phyloP scores from a whole-genome alignment of 202 grass and related monocot species.

The Bolboschoenoplectus hybrid region DNA sequence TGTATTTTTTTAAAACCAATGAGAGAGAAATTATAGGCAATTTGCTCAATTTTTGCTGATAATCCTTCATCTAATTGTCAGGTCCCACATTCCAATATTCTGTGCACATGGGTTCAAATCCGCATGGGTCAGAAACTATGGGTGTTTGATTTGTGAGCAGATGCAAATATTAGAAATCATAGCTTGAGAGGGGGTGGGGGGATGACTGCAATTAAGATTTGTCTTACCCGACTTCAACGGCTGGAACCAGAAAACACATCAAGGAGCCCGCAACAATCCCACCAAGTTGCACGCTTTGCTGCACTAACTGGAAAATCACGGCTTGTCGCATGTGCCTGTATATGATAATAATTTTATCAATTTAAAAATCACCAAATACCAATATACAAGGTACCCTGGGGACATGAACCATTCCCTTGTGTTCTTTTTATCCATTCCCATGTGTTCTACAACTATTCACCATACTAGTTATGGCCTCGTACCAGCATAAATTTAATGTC shows the following conservation, averaged over 20 bases:
- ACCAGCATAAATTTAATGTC: background rate
- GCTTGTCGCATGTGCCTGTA: conserved; percentile 40
- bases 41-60: background rate
- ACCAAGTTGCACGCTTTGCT: conserved; percentile 55
- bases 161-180: conserved; percentile 4
- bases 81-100: background rate
- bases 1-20: background rate
- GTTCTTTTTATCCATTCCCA: no score
- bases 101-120: background rate
- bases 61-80: background rate
- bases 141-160: conserved; percentile 9
- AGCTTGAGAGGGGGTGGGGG: background rate
- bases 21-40: background rate
- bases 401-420: background rate
- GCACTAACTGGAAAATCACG: conserved; percentile 44
- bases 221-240: conserved; percentile 61
- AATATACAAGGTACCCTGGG: background rate
- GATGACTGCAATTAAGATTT: conserved; percentile 17
- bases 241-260: conserved; percentile 60
- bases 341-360: conserved; percentile 42
- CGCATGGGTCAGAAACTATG: background rate
- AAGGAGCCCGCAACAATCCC: conserved; percentile 76
- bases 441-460: background rate
- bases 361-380: conserved; percentile 14
- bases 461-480: background rate